These are phyloP conservation scores for Tephrocybe rancida DNA, from an alignment of 768 basidiomycete species.

Conservation along the genomic window DNA sequence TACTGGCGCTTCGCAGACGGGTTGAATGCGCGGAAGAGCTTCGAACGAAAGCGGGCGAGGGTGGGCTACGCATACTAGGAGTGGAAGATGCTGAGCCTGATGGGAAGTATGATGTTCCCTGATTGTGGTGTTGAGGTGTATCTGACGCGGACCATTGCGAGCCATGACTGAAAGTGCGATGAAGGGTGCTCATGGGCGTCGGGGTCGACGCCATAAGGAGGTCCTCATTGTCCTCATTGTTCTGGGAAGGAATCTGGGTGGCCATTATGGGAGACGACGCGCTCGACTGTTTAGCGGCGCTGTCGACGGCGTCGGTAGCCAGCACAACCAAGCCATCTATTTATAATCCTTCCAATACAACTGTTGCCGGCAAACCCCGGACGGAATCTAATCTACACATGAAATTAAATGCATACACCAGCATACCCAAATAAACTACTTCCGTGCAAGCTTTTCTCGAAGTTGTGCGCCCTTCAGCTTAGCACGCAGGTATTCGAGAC, in stretches of 20 bases:
- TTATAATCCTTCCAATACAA: constrained; percentile 6
- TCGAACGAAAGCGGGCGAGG: constrained; percentile 46
- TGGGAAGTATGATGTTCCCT: constrained; percentile 70
- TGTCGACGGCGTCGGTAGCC: constrained; percentile 3
- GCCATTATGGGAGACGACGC: constrained; percentile 25
- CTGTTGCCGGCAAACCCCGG: constrained; percentile 28
- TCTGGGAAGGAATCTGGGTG: constrained; percentile 29
- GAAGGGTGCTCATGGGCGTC: constrained; percentile 41
- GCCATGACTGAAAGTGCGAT: constrained; percentile 49
- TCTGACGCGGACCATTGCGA: constrained; percentile 63
- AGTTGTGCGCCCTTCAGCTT: constrained; percentile 83
- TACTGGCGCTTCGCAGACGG: constrained; percentile 60
- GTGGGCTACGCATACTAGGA: constrained; percentile 46
- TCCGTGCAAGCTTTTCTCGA: constrained; percentile 78
- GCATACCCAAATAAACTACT: constrained; percentile 29
- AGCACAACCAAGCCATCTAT: constrained; percentile 11
- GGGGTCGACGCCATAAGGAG: constrained; percentile 42
- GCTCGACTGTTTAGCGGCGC: constrained; percentile 15
- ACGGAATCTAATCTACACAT: constrained; percentile 22
- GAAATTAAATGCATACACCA: not conserved
- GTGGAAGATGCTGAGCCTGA: constrained; percentile 37
- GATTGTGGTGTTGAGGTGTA: constrained; percentile 65
- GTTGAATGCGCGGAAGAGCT: constrained; percentile 56
- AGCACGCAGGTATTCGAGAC: constrained; percentile 79
- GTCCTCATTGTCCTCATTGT: constrained; percentile 36